Evolutionary conservation across 371 early-diverging fungal genomes (phyloP), one percentile per base, ranked within the genome.

Genomic region (Mucor sp.): DNA sequence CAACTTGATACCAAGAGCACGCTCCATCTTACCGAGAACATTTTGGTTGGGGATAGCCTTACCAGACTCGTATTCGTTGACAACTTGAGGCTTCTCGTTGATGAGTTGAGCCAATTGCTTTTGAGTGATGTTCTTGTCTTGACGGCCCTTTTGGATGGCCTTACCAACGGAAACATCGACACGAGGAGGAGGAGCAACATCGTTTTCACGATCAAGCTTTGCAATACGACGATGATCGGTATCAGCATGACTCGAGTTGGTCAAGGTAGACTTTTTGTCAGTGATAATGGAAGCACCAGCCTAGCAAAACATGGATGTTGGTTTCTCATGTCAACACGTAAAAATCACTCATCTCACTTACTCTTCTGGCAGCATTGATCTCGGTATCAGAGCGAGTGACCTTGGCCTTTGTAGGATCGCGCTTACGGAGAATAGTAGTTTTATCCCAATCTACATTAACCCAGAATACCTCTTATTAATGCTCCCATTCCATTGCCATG

Each of bases 11-110:
- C 93, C 95, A 64, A 98, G 83, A 35, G 85, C 90, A 60, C 96
- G 87, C 83, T 98, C 97, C 79, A 98, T 75, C 84, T 96, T 96
- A 48, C 85, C 88, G 39, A 98, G 86, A 44, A 96, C 80, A 79
- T 96, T 94, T 80, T 95, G 97, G 85, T 95, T 95, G 60, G 97
- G 97, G 72, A 93, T 89, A 47, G 93, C 89, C 87, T 76, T 90
- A 80, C 95, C 94, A 70, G 88, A 79, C 77, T 98, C 98, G 67
- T 95, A 98, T 74, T 96, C 97, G 76, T 91, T 89, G 71, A 84
- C 90, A 66, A 91, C 87, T 67, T 89, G 90, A 72, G 89, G 89
- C 86, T 93, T 94, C 72, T 95, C 95, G 63, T 93, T 94, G 62
- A 94, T 87, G 72, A 80, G 79, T 65, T 83, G 89, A 57, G 92